These are phyloP conservation scores for Annulohypoxylon bovei DNA, from an alignment of 495 filamentous ascomycete species.

Conservation along the genomic window DNA sequence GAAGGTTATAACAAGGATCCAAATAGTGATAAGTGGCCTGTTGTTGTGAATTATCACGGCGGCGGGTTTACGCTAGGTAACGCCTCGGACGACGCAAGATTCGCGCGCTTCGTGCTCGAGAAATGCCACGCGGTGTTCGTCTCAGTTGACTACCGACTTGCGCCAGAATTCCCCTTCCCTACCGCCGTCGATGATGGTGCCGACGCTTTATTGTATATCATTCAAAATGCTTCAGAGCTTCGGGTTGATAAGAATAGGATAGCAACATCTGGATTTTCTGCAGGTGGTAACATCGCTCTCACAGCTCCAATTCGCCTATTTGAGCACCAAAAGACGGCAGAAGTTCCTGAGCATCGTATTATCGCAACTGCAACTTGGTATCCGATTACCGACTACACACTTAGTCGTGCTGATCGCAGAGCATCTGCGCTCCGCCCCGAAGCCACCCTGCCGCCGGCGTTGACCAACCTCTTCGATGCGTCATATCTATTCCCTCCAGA, in stretches of 20 bases:
- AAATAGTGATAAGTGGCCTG: slow-evolving; percentile 64
- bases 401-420: slow-evolving; percentile 77
- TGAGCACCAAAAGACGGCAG: slow-evolving; percentile 36
- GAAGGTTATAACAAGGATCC: slow-evolving; percentile 64
- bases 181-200: slow-evolving; percentile 79
- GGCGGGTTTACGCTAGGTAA: slow-evolving; percentile 81
- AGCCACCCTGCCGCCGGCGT: slow-evolving; percentile 74
- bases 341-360: slow-evolving; percentile 47
- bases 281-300: slow-evolving; percentile 86
- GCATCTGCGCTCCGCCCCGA: slow-evolving; percentile 68
- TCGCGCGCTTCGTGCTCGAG: slow-evolving; percentile 63
- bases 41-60: slow-evolving; percentile 79
- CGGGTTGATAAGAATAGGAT: slow-evolving; percentile 59
- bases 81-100: slow-evolving; percentile 76
- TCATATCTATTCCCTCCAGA: slow-evolving; percentile 72
- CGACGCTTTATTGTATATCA: slow-evolving; percentile 73
- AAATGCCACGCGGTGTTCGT: slow-evolving; percentile 70
- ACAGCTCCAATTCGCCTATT: slow-evolving; percentile 78
- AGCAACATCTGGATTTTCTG: slow-evolving; percentile 84
- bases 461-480: slow-evolving; percentile 88
- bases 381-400: slow-evolving; percentile 83
- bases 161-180: slow-evolving; percentile 81
- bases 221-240: slow-evolving; percentile 64
- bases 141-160: slow-evolving; percentile 79
- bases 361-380: slow-evolving; percentile 75